Percentiles rank a stretch among this genome's conserved stretches.
phyloP scores from a whole-genome alignment of 2,329 filamentous ascomycete genomes.

The Coniella lustricola region DNA sequence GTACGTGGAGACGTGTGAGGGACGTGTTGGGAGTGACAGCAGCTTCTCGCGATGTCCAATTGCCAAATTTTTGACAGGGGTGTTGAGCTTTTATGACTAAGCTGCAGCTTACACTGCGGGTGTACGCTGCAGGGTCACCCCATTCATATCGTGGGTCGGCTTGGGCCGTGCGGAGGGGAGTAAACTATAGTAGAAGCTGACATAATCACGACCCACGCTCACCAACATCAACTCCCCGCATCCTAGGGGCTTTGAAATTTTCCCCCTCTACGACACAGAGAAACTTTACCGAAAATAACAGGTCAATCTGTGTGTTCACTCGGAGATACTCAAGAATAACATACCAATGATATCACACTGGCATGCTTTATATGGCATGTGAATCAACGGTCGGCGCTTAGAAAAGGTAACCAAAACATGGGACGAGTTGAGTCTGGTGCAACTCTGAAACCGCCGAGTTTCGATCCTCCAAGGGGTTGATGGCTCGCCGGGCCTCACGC shows the following conservation, averaged over 20 bases:
- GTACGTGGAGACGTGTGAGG: neutral
- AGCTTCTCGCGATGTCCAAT: neutral
- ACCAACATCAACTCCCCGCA: neutral
- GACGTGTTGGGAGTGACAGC: no score
- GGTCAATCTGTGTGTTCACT: neutral
- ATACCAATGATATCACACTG: no score
- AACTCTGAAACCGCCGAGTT: conserved; percentile 39
- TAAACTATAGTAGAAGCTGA: neutral
- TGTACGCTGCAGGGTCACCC: no score
- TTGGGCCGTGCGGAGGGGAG: no score
- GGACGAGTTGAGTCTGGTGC: conserved; percentile 34
- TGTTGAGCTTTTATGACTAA: conserved; percentile 9
- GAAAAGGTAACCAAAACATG: conserved; percentile 13
- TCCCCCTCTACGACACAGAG: neutral
- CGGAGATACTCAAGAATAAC: neutral
- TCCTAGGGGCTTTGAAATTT: no score
- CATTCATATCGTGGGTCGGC: no score
- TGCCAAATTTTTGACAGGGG: conserved; percentile 15
- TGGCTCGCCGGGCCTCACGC: conserved; percentile 6
- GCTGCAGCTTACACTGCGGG: no score
- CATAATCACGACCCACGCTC: neutral
- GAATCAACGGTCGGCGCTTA: conserved; percentile 20
- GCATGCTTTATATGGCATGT: neutral
- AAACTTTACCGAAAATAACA: neutral
- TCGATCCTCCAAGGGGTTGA: conserved; percentile 14